A percentile compares a stretch with the other conserved stretches of the same genome.
Evolutionary conservation across 2,329 filamentous ascomycete species (phyloP).

Genomic region (Tolypocladium endophyticum): DNA sequence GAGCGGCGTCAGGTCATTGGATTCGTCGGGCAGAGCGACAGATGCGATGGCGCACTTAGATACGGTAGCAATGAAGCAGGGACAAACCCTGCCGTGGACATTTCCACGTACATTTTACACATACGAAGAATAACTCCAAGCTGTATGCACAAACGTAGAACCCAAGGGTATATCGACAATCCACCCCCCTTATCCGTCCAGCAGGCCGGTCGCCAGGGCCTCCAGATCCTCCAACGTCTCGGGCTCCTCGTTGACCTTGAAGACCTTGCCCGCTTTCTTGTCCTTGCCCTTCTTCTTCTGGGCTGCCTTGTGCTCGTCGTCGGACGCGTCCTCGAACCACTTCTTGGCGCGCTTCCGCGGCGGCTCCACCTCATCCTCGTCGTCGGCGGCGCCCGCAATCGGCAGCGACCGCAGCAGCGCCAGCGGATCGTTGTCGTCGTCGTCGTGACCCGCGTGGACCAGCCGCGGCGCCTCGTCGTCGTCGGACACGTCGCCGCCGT

Average conservation of each 20-base stretch:
- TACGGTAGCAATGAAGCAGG: not conserved
- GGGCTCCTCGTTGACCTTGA: slow-evolving; percentile 56
- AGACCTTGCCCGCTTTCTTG: slow-evolving; percentile 41
- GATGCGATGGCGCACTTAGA: not conserved
- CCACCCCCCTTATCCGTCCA: slow-evolving; percentile 33
- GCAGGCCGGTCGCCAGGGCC: slow-evolving; percentile 61
- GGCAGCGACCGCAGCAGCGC: slow-evolving; percentile 49
- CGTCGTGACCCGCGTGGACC: slow-evolving; percentile 28
- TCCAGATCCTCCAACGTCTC: slow-evolving; percentile 74
- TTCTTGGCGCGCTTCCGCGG: slow-evolving; percentile 57
- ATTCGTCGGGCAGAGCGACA: not conserved
- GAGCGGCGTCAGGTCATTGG: not conserved
- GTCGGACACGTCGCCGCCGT: slow-evolving; percentile 13
- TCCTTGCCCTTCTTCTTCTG: slow-evolving; percentile 25
- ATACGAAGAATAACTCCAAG: not conserved
- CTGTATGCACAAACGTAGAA: not conserved
- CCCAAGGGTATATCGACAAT: not conserved
- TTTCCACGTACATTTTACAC: not conserved
- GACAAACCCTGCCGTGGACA: not conserved
- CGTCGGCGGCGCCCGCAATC: slow-evolving; percentile 23
- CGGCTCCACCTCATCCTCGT: slow-evolving; percentile 27
- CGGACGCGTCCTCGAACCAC: slow-evolving; percentile 65
- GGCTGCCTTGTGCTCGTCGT: slow-evolving; percentile 28
- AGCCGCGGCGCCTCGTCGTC: slow-evolving; percentile 20
- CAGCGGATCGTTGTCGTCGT: slow-evolving; percentile 41